Evolutionary conservation across 139 green algal species (phyloP).

Genomic region (Chlamydomonas schloesseri): DNA sequence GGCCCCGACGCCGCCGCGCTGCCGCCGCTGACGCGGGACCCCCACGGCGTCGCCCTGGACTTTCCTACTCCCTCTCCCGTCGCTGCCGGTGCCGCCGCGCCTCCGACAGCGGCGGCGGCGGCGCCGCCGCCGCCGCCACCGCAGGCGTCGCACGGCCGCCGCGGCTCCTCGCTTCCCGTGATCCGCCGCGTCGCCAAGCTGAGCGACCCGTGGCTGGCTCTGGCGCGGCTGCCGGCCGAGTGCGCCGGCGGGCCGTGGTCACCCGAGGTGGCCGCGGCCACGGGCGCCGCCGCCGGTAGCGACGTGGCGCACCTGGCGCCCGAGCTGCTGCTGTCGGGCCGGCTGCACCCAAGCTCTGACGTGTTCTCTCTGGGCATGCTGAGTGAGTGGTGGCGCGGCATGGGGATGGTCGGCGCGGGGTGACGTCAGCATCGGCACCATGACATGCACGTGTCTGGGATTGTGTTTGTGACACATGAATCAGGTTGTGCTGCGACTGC

Average conservation of each 20-base stretch:
- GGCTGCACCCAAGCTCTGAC: constrained; percentile 36
- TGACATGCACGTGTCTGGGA: too few relatives aligned
- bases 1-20: too few relatives aligned
- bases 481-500: too few relatives aligned
- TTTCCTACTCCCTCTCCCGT: too few relatives aligned
- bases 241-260: constrained; percentile 18
- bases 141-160: neutral
- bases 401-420: too few relatives aligned
- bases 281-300: neutral
- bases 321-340: constrained; percentile 52
- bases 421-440: too few relatives aligned
- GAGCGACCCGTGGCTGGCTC: constrained; percentile 31
- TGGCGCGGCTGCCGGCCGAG: constrained; percentile 13
- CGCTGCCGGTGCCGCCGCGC: neutral
- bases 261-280: neutral
- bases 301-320: constrained; percentile 56
- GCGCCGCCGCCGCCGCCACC: neutral
- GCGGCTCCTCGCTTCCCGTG: neutral
- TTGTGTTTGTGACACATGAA: too few relatives aligned
- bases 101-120: too few relatives aligned
- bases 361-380: constrained; percentile 62
- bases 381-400: too few relatives aligned
- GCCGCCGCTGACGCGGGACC: too few relatives aligned
- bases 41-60: too few relatives aligned
- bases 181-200: constrained; percentile 25